These are phyloP conservation scores for Solanum aculeatissimum DNA, from an alignment of 305 asterid species.

Conservation along the genomic window DNA sequence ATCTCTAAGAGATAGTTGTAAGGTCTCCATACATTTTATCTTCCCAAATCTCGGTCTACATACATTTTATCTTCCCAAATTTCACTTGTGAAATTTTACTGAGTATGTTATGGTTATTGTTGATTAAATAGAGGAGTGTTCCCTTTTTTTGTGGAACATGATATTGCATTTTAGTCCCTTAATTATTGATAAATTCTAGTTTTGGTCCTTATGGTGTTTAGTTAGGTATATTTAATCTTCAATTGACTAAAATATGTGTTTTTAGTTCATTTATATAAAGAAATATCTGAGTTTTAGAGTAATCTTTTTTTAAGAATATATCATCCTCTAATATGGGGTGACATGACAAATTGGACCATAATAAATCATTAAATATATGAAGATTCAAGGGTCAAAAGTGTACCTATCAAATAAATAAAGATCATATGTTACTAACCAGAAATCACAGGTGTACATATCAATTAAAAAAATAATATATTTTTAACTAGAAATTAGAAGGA, in stretches of 20 bases:
- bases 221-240: not conserved
- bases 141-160: not conserved
- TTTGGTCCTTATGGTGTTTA: not conserved
- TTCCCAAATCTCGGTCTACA: too few species aligned
- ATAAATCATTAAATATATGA: not conserved
- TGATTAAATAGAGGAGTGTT: not conserved
- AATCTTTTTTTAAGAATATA: not conserved
- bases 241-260: not conserved
- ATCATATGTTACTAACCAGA: too few species aligned
- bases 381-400: too few species aligned
- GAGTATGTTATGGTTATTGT: too few species aligned
- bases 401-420: too few species aligned
- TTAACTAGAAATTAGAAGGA: too few species aligned
- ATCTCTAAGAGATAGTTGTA: too few species aligned
- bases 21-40: too few species aligned
- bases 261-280: not conserved
- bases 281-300: not conserved
- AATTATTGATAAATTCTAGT: not conserved
- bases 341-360: not conserved
- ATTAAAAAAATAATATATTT: too few species aligned
- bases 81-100: too few species aligned
- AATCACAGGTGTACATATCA: too few species aligned
- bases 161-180: not conserved
- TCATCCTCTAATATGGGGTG: not conserved
- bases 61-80: too few species aligned